These are phyloP conservation scores for Chaetomiaceae sp. DNA, from an alignment of 2,329 filamentous ascomycete species.

Conservation along the genomic window DNA sequence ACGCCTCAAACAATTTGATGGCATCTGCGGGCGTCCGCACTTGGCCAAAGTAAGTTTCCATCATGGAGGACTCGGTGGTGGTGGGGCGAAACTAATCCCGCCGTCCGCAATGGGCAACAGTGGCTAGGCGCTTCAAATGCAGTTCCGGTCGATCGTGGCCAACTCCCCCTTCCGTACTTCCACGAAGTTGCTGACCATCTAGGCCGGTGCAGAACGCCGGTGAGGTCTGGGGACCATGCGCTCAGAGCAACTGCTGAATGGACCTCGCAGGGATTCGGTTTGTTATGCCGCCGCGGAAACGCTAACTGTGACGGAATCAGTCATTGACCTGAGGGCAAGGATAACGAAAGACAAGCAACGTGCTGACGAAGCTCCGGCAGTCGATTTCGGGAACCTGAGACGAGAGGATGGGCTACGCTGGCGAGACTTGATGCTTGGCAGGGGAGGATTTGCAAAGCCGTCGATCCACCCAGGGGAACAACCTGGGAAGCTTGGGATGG, in stretches of 20 bases:
- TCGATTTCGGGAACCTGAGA: conserved; percentile 15
- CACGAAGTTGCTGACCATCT: background rate
- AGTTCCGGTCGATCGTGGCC: background rate
- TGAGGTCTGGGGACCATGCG: background rate
- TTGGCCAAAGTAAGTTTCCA: conserved; percentile 96
- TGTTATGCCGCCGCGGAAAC: background rate
- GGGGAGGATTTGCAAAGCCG: background rate
- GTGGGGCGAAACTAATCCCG: too few relatives aligned
- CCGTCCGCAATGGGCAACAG: too few relatives aligned
- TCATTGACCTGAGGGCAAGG: conserved; percentile 9
- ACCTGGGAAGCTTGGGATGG: background rate
- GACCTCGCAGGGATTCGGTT: background rate
- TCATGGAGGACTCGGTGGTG: conserved; percentile 32
- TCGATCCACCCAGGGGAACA: background rate
- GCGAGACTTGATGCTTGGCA: conserved; percentile 9
- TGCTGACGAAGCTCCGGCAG: background rate
- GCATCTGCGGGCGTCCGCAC: conserved; percentile 95
- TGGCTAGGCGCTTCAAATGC: too few relatives aligned
- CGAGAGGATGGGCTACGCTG: conserved; percentile 16
- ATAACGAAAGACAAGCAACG: conserved; percentile 3
- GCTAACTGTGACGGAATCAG: conserved; percentile 5
- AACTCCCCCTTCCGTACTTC: conserved; percentile 1
- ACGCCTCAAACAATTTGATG: conserved; percentile 98
- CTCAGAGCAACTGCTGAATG: background rate
- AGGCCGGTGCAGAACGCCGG: background rate